Percentiles rank a stretch among this genome's conserved stretches.
These are phyloP conservation scores for Rubia yunnanensis DNA, from an alignment of 257 asterid genomes.

Conservation along the genomic window DNA sequence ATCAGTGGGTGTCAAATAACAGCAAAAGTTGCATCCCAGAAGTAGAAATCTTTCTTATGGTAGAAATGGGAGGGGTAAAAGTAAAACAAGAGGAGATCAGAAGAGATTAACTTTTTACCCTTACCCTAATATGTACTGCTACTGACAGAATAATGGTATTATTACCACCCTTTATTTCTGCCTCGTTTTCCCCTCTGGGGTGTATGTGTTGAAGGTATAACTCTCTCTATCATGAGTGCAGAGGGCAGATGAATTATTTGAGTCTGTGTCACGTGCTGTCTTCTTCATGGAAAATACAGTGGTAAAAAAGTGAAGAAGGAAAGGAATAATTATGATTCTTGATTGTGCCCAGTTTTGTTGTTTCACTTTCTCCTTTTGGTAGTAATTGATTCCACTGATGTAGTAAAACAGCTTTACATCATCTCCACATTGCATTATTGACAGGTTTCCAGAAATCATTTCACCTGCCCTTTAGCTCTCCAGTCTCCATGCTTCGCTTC, in stretches of 20 bases:
- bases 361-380: background rate
- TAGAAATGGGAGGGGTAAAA: background rate
- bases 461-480: background rate
- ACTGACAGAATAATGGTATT: background rate
- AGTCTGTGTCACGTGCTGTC: background rate
- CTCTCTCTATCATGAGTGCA: too few species aligned
- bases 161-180: background rate
- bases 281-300: background rate
- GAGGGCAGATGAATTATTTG: background rate
- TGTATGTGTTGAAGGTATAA: background rate
- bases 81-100: background rate
- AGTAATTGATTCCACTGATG: background rate
- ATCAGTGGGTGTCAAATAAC: slow-evolving; percentile 39
- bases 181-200: background rate
- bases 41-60: background rate
- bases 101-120: background rate
- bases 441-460: background rate
- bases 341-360: background rate
- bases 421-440: background rate
- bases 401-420: background rate
- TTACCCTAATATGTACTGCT: background rate
- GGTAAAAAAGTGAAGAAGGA: background rate
- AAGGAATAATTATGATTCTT: background rate
- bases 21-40: slow-evolving; percentile 12
- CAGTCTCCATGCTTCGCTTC: too few species aligned